Conservation (phyloP, 345 rosid genomes). For the Populus davidiana region DNA sequence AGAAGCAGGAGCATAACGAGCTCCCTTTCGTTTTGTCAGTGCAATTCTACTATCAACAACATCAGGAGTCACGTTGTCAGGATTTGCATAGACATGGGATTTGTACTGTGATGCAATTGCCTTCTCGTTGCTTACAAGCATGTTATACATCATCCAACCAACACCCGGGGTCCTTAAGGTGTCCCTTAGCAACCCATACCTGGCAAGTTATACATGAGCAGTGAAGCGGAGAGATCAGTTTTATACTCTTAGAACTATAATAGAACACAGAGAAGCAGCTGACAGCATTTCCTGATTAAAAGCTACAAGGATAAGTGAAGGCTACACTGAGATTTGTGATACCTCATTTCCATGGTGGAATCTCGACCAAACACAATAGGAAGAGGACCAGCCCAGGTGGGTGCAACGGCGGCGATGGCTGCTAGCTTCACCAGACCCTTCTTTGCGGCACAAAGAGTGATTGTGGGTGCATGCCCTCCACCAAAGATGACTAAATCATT, state of each 20-base stretch:
- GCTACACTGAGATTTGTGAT: conserved; percentile 6
- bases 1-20: conserved; percentile 86
- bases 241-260: not conserved
- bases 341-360: conserved; percentile 82
- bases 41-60: conserved; percentile 61
- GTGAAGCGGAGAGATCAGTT: not conserved
- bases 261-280: not conserved
- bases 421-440: conserved; percentile 74
- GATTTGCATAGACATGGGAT: conserved; percentile 84
- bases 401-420: conserved; percentile 86
- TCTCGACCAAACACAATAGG: conserved; percentile 93
- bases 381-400: conserved; percentile 93
- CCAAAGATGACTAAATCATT: conserved; percentile 65
- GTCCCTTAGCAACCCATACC: conserved; percentile 78
- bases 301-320: not conserved
- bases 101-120: conserved; percentile 79
- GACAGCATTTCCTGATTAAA: not conserved
- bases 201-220: conserved; percentile 22
- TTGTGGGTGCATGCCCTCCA: conserved; percentile 88
- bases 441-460: conserved; percentile 60
- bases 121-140: conserved; percentile 91
- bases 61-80: conserved; percentile 65
- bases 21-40: conserved; percentile 64
- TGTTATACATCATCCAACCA: conserved; percentile 91
- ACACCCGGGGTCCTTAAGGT: conserved; percentile 77